Evolutionary conservation across 768 basidiomycete genomes (phyloP).

Genomic region (Suillus subaureus): DNA sequence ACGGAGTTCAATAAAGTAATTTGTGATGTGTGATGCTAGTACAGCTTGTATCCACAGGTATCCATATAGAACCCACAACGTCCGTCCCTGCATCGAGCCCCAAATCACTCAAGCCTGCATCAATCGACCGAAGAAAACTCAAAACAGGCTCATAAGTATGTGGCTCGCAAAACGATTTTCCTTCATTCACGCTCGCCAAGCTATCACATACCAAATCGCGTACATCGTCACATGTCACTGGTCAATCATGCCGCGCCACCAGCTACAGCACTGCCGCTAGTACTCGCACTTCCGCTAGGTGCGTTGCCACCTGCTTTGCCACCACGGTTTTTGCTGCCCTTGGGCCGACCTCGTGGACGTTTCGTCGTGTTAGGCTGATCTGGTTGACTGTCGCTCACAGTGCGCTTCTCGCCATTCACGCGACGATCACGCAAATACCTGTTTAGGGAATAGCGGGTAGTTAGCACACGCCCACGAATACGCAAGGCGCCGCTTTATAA

Average conservation of each 20-base stretch:
- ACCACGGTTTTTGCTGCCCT: constrained; percentile 64
- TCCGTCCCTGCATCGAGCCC: background rate
- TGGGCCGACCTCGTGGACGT: constrained; percentile 65
- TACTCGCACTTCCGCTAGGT: constrained; percentile 3
- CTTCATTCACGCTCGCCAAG: background rate
- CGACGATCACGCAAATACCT: constrained; percentile 69
- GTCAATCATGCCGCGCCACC: constrained; percentile 11
- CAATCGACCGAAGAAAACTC: background rate
- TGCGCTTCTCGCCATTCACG: constrained; percentile 48
- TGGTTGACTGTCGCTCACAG: constrained; percentile 25
- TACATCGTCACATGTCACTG: background rate
- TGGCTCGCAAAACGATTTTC: background rate
- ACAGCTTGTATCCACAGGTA: background rate
- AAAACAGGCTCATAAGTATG: background rate
- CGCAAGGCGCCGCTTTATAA: background rate
- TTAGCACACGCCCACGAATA: constrained; percentile 18
- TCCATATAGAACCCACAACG: background rate
- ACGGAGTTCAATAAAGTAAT: background rate
- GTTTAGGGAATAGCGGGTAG: background rate
- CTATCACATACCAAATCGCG: background rate
- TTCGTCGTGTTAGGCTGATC: constrained; percentile 40
- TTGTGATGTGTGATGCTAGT: background rate
- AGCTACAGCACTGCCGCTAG: constrained; percentile 17
- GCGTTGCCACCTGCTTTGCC: constrained; percentile 16
- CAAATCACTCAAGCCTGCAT: background rate